A percentile compares a stretch with the other conserved stretches of the same genome.
Evolutionary conservation across 2,329 filamentous ascomycete genomes (phyloP).

Genomic region (Simplicillium sp.): DNA sequence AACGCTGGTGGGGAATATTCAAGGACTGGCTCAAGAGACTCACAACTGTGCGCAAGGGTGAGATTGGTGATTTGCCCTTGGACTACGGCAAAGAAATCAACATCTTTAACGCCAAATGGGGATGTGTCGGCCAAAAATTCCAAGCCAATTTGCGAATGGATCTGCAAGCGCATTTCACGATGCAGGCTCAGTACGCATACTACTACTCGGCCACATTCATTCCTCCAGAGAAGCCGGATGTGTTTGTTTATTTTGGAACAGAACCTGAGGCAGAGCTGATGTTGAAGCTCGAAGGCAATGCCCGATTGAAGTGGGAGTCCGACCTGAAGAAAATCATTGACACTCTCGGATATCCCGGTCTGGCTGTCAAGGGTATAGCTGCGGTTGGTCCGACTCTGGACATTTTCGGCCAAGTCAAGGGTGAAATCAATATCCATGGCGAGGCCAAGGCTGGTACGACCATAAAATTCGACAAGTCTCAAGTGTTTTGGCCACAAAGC

Average conservation of each 20-base stretch:
- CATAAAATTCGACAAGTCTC: background rate
- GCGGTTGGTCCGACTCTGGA: slow-evolving; percentile 11
- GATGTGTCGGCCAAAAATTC: slow-evolving; percentile 4
- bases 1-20: slow-evolving; percentile 11
- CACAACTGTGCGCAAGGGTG: slow-evolving; percentile 5
- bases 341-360: slow-evolving; percentile 8
- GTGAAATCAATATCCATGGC: slow-evolving; percentile 3
- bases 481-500: background rate
- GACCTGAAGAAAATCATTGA: slow-evolving; percentile 6
- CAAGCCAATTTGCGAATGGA: slow-evolving; percentile 7
- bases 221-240: slow-evolving; percentile 6
- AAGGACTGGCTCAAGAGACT: slow-evolving; percentile 9
- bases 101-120: slow-evolving; percentile 3
- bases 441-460: background rate
- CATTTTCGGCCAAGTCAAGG: slow-evolving; percentile 6
- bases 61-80: slow-evolving; percentile 7
- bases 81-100: slow-evolving; percentile 5
- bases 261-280: slow-evolving; percentile 4
- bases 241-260: slow-evolving; percentile 7
- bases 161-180: slow-evolving; percentile 1
- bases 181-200: slow-evolving; percentile 10
- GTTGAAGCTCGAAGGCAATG: slow-evolving; percentile 7
- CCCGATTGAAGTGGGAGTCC: background rate
- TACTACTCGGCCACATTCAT: slow-evolving; percentile 8
- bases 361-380: slow-evolving; percentile 10